Conservation (phyloP, 2,329 filamentous ascomycete genomes). For the Furcasterigmium sp. region DNA sequence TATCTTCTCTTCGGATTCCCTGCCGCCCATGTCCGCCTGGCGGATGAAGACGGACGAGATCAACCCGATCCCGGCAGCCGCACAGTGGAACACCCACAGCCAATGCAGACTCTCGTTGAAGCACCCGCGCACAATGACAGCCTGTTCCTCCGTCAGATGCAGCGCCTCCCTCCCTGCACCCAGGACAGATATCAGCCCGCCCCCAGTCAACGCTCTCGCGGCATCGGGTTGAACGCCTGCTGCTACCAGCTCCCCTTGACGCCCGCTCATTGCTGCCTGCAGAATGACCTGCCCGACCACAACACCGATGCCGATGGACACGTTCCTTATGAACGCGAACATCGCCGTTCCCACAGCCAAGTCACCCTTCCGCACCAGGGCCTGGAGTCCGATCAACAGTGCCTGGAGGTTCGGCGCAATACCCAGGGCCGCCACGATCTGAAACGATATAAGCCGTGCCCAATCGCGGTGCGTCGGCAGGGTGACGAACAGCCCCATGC, state of each 20-base stretch:
- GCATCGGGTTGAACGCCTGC: constrained; percentile 41
- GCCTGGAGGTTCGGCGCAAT: constrained; percentile 66
- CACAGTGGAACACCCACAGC: constrained; percentile 54
- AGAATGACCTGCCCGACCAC: constrained; percentile 76
- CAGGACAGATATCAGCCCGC: constrained; percentile 56
- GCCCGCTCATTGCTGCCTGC: constrained; percentile 65
- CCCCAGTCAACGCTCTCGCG: constrained; percentile 48
- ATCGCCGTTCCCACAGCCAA: constrained; percentile 65
- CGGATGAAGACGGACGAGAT: constrained; percentile 42
- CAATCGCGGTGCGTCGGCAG: constrained; percentile 51
- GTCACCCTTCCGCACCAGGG: constrained; percentile 54
- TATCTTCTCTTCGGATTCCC: constrained; percentile 51
- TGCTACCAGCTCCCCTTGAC: constrained; percentile 40
- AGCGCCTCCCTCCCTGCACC: constrained; percentile 15
- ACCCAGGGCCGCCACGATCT: constrained; percentile 59
- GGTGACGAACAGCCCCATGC: constrained; percentile 59
- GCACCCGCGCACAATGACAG: constrained; percentile 32
- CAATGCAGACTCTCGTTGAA: constrained; percentile 45
- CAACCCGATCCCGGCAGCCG: constrained; percentile 40
- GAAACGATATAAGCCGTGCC: constrained; percentile 53
- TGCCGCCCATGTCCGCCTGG: constrained; percentile 44
- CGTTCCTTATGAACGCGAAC: constrained; percentile 62
- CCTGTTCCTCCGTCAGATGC: constrained; percentile 39
- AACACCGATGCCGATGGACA: constrained; percentile 63
- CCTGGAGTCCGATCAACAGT: constrained; percentile 64